Conservation (phyloP, 805 yeast genomes). For the Metschnikowia proteae region DNA sequence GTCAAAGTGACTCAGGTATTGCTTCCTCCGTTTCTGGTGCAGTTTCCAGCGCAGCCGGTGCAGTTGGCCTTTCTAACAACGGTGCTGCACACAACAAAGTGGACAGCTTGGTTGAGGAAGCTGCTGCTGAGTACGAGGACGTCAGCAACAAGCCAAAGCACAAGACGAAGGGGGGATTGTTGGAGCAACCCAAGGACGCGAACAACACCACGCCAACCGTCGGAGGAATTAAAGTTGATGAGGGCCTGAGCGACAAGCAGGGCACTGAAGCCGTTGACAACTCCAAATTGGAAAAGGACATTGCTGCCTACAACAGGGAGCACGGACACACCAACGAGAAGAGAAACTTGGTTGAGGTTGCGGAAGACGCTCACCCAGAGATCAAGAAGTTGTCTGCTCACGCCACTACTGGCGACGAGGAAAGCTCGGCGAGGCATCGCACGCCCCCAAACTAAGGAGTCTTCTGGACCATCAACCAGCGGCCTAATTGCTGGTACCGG, state of each 20-base stretch:
- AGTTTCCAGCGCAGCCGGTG: constrained; percentile 20
- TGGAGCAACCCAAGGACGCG: constrained; percentile 5
- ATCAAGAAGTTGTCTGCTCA: constrained; percentile 19
- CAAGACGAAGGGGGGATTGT: constrained; percentile 9
- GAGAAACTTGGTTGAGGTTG: constrained; percentile 27
- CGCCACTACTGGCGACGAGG: constrained; percentile 4
- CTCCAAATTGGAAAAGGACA: constrained; percentile 21
- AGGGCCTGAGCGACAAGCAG: constrained; percentile 5
- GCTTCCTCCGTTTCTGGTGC: constrained; percentile 19
- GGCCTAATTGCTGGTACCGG: constrained; percentile 8
- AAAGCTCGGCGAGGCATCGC: constrained; percentile 9
- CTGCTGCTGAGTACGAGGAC: constrained; percentile 13
- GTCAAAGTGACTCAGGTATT: constrained; percentile 2
- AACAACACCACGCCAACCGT: constrained; percentile 1
- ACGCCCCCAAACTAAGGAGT: constrained; percentile 6
- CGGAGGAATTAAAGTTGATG: constrained; percentile 2
- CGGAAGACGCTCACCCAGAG: constrained; percentile 21
- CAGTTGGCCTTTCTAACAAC: constrained; percentile 12
- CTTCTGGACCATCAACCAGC: constrained; percentile 2
- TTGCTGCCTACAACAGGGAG: constrained; percentile 27
- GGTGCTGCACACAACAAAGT: constrained; percentile 9
- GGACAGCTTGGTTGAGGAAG: constrained; percentile 21
- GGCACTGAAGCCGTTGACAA: constrained; percentile 10
- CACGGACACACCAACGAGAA: constrained; percentile 22
- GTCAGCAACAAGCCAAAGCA: constrained; percentile 10